Percentiles rank a stretch among this genome's conserved stretches.
phyloP scores from a whole-genome alignment of 164 flowering plant genomes.

The Sextonia rubra region DNA sequence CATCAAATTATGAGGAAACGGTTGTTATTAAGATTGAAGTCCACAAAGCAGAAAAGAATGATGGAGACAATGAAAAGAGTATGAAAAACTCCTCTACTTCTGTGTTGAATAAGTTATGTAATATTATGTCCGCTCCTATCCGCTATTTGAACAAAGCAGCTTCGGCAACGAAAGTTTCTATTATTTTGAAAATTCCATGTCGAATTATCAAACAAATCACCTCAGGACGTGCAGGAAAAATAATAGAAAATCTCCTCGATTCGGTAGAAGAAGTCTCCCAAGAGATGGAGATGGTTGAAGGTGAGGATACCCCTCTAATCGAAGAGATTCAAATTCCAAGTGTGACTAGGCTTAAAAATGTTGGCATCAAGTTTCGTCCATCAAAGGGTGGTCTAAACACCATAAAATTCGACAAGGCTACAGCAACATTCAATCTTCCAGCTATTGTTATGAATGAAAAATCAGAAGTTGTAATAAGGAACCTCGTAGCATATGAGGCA shows the following conservation, averaged over 20 bases:
- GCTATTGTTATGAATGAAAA: no score
- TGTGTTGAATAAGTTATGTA: not conserved
- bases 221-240: not conserved
- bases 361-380: no score
- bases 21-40: not conserved
- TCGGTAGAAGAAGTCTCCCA: not conserved
- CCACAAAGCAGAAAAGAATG: not conserved
- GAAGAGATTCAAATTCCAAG: no score
- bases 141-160: not conserved
- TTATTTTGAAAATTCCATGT: not conserved
- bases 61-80: not conserved
- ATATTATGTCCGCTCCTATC: not conserved
- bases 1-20: not conserved
- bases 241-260: not conserved
- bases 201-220: not conserved
- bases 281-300: not conserved
- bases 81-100: not conserved
- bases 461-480: conserved; percentile 8
- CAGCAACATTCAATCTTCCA: no score
- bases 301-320: not conserved
- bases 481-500: conserved; percentile 9
- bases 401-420: no score
- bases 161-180: not conserved
- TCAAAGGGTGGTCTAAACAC: no score
- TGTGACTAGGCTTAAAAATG: no score